Conservation (phyloP, 1,284 basidiomycete species). For the Kalmanozyma brasiliensis region DNA sequence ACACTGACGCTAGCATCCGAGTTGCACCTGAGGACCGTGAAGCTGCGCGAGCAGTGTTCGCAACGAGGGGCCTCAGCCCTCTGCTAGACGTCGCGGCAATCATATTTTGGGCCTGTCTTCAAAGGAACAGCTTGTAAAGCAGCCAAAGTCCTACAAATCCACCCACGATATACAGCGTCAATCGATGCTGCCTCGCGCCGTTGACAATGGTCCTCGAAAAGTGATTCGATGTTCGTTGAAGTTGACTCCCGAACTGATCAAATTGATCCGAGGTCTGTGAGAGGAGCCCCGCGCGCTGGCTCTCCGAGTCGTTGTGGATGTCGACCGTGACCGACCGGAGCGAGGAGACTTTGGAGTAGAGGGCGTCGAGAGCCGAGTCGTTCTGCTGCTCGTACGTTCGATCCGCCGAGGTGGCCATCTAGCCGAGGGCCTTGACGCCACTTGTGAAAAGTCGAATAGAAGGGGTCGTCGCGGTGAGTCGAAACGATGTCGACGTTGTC, state of each 20-base stretch:
- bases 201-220: conserved; percentile 44
- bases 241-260: conserved; percentile 35
- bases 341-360: conserved; percentile 60
- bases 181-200: conserved; percentile 48
- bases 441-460: no score
- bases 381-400: conserved; percentile 64
- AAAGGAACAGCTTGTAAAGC: conserved; percentile 54
- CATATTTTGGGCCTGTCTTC: neutral
- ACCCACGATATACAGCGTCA: conserved; percentile 55
- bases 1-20: conserved; percentile 5
- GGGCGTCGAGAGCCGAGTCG: conserved; percentile 58
- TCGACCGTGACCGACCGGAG: conserved; percentile 61
- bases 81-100: neutral
- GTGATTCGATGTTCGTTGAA: conserved; percentile 50
- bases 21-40: neutral
- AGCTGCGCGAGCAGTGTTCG: neutral
- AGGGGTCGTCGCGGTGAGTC: neutral
- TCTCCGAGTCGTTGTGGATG: conserved; percentile 63
- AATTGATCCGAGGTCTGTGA: conserved; percentile 53
- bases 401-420: conserved; percentile 55
- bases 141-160: conserved; percentile 53
- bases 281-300: conserved; percentile 40
- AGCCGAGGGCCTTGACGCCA: conserved; percentile 6
- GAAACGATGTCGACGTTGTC: neutral
- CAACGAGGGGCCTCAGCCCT: neutral